Base-by-base conservation (phyloP, 805 yeast genomes). In the Zygotorulaspora danielsina region DNA sequence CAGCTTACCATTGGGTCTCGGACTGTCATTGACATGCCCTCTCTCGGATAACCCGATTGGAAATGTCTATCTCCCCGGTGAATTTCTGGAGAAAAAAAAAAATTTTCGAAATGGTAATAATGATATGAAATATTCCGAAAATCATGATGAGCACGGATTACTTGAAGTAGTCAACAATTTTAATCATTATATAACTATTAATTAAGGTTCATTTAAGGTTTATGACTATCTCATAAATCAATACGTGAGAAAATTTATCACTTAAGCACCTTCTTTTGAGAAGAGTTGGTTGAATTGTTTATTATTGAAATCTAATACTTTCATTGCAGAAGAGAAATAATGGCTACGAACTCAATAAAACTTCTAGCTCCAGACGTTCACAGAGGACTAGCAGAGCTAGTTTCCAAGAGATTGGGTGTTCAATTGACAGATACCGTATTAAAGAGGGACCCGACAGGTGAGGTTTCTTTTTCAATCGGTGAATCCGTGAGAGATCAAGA, bases 401-500 rank as follows among this genome's bases (percentile, higher is more conserved):
- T 81, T 31, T 76, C 84, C 13, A 68, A 70, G 42, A 69, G 81
- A 34, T 64, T 81, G 20, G 85, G 86, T 6, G 55, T 77, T 33
- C 70, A 71, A 28, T 65, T 79, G 36, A 77, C 84, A 16, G 82
- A 84, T 31, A 74, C 78, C 39, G 77, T 76, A 46, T 60, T 81
- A 53, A 78, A 77, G 48, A 69, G 85, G 53, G 84, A 79, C 48
- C 75, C 82, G 6, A 79, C 79, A 43, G 81, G 81, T 11, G 94
- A 84, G 57, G 84, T 81, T 13, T 78, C 83, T 25, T 81, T 84
- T 53, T 76, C 82, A 32, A 80, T 84, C 42, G 86, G 84, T 13
- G 93, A 84, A 59, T 80, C 89, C 17, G 84, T 84, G 28, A 75
- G 94, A 69, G 93, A 84, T 63, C 93, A 84, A 59, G 94, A 84